A percentile compares a stretch with the other conserved stretches of the same genome.
These are phyloP conservation scores for Talaromyces nanjingensis DNA, from an alignment of 495 filamentous ascomycete genomes.

Conservation along the genomic window DNA sequence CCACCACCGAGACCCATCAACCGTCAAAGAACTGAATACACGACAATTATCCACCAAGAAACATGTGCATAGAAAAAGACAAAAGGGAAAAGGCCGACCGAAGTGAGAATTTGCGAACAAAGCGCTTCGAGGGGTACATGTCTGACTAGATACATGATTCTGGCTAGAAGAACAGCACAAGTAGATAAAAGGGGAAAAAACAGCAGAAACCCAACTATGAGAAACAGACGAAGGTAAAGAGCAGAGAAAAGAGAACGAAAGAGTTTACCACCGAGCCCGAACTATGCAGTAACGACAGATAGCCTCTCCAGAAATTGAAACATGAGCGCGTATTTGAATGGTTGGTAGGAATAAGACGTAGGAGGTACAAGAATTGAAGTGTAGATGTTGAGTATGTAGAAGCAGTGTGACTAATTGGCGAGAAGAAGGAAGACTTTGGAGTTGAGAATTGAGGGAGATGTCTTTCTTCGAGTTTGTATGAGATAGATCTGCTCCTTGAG, in stretches of 20 bases:
- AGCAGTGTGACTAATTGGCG: neutral
- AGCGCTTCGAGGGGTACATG: neutral
- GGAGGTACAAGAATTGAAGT: neutral
- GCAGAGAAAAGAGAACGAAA: neutral
- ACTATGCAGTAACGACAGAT: conserved; percentile 11
- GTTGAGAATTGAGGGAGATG: neutral
- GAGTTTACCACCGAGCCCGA: conserved; percentile 7
- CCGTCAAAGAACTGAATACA: neutral
- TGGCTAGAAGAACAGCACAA: neutral
- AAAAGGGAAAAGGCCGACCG: neutral
- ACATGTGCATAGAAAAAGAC: neutral
- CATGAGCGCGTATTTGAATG: neutral
- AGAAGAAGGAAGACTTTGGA: neutral
- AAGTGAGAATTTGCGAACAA: neutral
- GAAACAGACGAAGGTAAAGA: neutral
- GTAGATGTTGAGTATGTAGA: neutral
- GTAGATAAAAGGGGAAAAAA: neutral
- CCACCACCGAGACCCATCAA: neutral
- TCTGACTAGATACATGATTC: neutral
- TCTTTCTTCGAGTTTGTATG: neutral
- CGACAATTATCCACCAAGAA: neutral
- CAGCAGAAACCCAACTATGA: neutral
- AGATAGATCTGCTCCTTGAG: neutral
- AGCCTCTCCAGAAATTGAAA: conserved; percentile 9
- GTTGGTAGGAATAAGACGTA: neutral